Evolutionary conservation across 202 grass and related monocot genomes (phyloP).

Genomic region (Digitaria exilis): DNA sequence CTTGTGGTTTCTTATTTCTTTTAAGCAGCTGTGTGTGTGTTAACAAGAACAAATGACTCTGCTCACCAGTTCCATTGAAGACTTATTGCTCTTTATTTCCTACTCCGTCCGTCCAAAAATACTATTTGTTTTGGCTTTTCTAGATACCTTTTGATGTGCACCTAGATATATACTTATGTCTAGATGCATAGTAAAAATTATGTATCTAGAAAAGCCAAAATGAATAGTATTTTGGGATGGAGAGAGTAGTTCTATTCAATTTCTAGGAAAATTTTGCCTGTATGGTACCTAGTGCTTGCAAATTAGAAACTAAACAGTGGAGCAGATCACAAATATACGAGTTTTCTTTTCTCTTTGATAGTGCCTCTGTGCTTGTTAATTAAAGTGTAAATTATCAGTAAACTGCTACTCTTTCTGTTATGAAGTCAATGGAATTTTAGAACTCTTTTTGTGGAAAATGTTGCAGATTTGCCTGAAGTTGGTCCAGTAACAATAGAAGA

Average conservation of each 20-base stretch:
- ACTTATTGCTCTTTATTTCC: neutral
- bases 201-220: no score
- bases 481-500: constrained; percentile 61
- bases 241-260: constrained; percentile 1
- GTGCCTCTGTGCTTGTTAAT: neutral
- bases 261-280: constrained; percentile 17
- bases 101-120: no score
- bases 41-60: constrained; percentile 3
- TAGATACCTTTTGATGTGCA: no score
- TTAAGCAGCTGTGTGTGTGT: neutral
- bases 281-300: neutral
- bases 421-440: neutral
- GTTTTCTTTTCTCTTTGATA: neutral
- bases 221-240: no score
- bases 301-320: neutral
- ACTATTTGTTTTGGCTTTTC: no score
- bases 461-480: constrained; percentile 86
- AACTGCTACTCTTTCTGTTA: neutral
- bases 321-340: neutral
- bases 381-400: constrained; percentile 13
- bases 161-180: no score
- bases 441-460: neutral
- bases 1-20: constrained; percentile 10
- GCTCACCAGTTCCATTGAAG: neutral
- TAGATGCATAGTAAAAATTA: no score